Base-by-base conservation (phyloP, 1,284 basidiomycete genomes). In the Kwoniella shivajii region DNA sequence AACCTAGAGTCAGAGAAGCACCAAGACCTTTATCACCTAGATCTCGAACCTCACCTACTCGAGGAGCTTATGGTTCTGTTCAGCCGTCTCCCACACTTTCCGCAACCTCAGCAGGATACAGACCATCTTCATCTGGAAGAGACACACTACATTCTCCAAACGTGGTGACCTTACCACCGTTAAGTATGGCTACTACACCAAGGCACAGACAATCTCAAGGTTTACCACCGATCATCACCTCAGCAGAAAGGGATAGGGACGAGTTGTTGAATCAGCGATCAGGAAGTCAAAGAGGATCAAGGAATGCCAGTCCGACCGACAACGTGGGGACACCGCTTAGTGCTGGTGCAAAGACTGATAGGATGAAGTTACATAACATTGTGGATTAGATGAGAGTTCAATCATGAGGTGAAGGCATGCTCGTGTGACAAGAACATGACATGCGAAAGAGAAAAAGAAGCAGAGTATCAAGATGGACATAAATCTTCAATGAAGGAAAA, bases 331-430 rank as follows among this genome's bases (percentile, higher is more conserved):
- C 18, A 53, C 38, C 34, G 29, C 49, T 33, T 47, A 39, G 10
- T n/a, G 31, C 36, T 37, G 48, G 44, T 20, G 45, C 33, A 1
- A 58, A 53, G 56, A 61, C 61, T 3, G 63, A 66, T 42, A 57
- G 66, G 55, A 69, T 72, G 67, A 65, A 64, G 6, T 51, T 71
- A 38, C 67, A 66, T 6, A 65, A 71, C 58, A 47, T 71, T 33
- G 38, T 72, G 26, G 68, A 67, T 56, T 71, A 60, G 59, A 4
- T 9, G 30, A n/a, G 29, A 9, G 14, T 48, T 18, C 6, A 6
- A 11, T 39, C 16, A 20, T 34, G 47, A 48, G 18, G 22, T 34
- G 14, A n/a, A 49, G 22, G 20, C 20, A n/a, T n/a, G n/a, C n/a
- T n/a, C n/a, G n/a, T n/a, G n/a, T n/a, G n/a, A n/a, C n/a, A n/a